phyloP scores from a whole-genome alignment of 176 grass and related monocot genomes.

The Triticum turgidum region DNA sequence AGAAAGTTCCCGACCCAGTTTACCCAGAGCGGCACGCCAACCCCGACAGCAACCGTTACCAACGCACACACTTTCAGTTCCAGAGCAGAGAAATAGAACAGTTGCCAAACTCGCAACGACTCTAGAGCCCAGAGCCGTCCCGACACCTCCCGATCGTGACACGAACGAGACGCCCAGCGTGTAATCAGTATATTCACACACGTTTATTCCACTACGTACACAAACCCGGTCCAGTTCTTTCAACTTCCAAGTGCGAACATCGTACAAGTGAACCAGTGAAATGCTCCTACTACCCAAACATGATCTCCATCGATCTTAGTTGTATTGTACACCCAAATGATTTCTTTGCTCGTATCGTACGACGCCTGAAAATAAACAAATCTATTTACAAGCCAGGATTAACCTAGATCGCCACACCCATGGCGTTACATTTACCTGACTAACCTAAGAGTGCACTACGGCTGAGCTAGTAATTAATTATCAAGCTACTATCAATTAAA shows the following conservation, averaged over 20 bases:
- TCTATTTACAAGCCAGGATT: constrained; percentile 27
- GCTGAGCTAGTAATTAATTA: background rate
- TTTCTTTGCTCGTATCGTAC: background rate
- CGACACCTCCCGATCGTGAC: background rate
- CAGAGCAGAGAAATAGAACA: too few species aligned
- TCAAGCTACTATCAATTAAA: constrained; percentile 31
- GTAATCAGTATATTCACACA: background rate
- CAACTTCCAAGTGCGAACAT: background rate
- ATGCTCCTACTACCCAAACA: background rate
- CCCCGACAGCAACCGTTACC: constrained; percentile 26
- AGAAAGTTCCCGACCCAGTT: constrained; percentile 6
- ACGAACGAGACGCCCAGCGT: too few species aligned
- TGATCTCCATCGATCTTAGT: too few species aligned
- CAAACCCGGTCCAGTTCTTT: background rate
- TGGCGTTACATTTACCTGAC: background rate
- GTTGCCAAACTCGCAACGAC: constrained; percentile 10
- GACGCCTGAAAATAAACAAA: background rate
- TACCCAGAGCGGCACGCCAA: constrained; percentile 13
- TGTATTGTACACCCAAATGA: background rate
- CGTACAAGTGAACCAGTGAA: background rate
- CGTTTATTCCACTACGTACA: background rate
- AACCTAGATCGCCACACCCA: background rate
- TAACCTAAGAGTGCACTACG: background rate
- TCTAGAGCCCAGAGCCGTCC: background rate
- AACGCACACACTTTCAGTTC: background rate